phyloP scores from a whole-genome alignment of 2,329 filamentous ascomycete genomes.

The Botrytis paeoniae region DNA sequence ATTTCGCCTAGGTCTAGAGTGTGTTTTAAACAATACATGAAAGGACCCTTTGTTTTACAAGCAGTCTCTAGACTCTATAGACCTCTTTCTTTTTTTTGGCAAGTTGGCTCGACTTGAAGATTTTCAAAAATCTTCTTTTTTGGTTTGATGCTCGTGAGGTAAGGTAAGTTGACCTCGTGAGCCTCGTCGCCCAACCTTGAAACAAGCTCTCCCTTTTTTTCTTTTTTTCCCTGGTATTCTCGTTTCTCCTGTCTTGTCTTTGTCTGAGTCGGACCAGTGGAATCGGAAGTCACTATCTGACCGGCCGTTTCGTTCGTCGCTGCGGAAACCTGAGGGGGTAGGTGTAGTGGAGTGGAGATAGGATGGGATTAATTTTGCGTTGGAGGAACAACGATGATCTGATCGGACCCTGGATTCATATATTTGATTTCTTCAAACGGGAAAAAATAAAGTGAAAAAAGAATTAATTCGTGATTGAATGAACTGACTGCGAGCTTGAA shows the following conservation, averaged over 20 bases:
- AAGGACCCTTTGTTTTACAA: neutral
- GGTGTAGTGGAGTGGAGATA: neutral
- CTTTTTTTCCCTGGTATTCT: neutral
- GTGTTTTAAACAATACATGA: neutral
- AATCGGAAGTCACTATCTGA: neutral
- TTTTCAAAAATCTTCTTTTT: neutral
- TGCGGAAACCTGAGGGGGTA: slow-evolving; percentile 7
- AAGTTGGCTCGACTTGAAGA: neutral
- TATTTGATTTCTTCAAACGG: neutral
- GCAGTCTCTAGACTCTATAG: neutral
- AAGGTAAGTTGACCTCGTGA: neutral
- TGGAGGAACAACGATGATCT: slow-evolving; percentile 9
- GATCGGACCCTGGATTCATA: neutral
- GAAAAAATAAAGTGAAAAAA: neutral
- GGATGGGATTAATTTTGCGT: slow-evolving; percentile 10
- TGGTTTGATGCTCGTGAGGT: neutral
- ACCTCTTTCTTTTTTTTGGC: neutral
- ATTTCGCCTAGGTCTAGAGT: neutral
- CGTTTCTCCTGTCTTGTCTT: neutral
- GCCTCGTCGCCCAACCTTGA: neutral
- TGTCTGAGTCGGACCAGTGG: neutral
- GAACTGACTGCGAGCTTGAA: neutral
- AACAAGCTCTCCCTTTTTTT: neutral
- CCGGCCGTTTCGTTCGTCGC: slow-evolving; percentile 1
- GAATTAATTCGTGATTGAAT: neutral